Conservation (phyloP, 2,329 filamentous ascomycete genomes). For the Mycosphaerella arachidis region DNA sequence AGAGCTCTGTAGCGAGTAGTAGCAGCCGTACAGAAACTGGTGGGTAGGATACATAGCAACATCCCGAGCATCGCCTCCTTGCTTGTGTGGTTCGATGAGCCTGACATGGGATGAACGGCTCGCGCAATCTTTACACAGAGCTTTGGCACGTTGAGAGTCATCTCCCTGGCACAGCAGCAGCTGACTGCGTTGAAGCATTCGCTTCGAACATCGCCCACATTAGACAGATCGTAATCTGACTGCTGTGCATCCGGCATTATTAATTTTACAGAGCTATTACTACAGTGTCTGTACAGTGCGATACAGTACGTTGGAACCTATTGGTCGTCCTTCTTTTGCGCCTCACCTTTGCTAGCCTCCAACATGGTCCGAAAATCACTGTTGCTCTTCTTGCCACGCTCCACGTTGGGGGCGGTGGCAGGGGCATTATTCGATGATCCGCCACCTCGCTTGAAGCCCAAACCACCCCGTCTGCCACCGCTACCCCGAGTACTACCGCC, state of each 20-base stretch:
- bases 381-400: constrained; percentile 49
- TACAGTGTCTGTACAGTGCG: background rate
- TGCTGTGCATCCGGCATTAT: background rate
- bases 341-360: constrained; percentile 35
- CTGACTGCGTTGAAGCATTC: no score
- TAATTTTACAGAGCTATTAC: background rate
- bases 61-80: no score
- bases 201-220: no score
- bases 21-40: no score
- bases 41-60: no score
- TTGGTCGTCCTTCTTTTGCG: constrained; percentile 19
- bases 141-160: no score
- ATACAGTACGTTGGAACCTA: background rate
- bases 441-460: constrained; percentile 46
- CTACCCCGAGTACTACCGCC: constrained; percentile 40
- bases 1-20: no score
- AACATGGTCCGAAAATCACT: constrained; percentile 55
- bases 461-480: constrained; percentile 44
- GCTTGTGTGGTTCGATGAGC: no score
- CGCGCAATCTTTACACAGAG: no score
- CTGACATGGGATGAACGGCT: no score
- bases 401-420: constrained; percentile 26
- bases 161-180: no score
- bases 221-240: no score
- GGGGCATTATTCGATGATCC: constrained; percentile 15